Evolutionary conservation across 345 rosid genomes (phyloP).

Genomic region (Eucalyptus curtisii): DNA sequence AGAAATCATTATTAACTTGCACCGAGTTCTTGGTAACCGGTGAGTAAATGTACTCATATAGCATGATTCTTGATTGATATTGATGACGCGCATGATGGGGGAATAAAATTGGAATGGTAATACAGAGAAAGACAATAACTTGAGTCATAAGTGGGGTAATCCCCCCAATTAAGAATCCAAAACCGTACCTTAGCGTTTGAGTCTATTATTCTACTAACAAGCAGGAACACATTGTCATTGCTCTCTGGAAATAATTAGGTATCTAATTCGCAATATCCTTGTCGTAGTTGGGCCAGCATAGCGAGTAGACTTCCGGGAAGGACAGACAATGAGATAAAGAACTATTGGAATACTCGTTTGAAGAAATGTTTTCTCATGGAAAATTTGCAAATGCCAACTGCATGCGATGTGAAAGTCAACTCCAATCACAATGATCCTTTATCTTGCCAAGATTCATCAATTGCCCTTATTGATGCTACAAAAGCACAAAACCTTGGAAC

Average conservation of each 20-base stretch:
- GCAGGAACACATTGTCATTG: neutral
- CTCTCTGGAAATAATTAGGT: too few species aligned
- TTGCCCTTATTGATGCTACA: neutral
- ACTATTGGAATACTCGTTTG: neutral
- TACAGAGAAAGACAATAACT: neutral
- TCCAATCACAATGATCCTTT: neutral
- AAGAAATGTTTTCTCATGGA: neutral
- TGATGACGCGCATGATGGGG: neutral
- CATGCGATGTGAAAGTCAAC: neutral
- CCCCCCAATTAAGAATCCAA: neutral
- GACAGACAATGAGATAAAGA: conserved; percentile 1
- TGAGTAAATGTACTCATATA: neutral
- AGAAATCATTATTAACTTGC: neutral
- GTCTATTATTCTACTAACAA: neutral
- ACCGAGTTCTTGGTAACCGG: conserved; percentile 1
- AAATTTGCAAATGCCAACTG: neutral
- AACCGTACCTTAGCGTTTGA: neutral
- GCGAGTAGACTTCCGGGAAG: neutral
- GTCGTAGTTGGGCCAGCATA: neutral
- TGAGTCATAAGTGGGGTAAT: neutral
- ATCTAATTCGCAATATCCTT: neutral
- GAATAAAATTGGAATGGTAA: neutral
- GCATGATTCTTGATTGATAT: neutral
- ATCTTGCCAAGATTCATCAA: neutral
- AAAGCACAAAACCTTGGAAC: neutral